Percentiles rank a stretch among this genome's conserved stretches.
phyloP scores from a whole-genome alignment of 306 rosid species.

The Medicago ruthenica region DNA sequence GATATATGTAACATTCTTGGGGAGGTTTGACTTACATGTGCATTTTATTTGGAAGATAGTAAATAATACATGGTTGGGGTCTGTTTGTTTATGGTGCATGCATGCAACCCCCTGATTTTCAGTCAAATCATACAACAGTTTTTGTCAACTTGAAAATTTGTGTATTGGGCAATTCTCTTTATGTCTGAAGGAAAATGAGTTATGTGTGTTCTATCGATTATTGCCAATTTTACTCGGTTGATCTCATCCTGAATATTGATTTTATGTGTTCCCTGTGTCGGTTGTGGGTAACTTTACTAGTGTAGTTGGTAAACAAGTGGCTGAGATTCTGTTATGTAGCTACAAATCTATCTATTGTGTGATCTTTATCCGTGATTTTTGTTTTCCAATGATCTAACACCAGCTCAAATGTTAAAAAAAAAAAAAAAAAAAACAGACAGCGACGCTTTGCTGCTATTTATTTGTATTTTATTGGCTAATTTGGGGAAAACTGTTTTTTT shows the following conservation, averaged over 20 bases:
- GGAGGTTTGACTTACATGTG: constrained; percentile 37
- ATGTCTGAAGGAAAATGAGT: constrained; percentile 19
- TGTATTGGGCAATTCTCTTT: constrained; percentile 30
- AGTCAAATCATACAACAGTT: constrained; percentile 29
- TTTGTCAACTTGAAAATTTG: constrained; percentile 26
- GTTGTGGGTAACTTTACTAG: constrained; percentile 11
- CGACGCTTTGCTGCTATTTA: no score
- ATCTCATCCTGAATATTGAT: not conserved
- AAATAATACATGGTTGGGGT: constrained; percentile 20
- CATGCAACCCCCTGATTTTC: constrained; percentile 28
- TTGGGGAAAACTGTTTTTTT: not conserved
- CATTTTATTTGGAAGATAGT: constrained; percentile 41
- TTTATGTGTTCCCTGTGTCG: constrained; percentile 11
- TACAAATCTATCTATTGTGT: not conserved
- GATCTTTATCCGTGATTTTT: constrained; percentile 28
- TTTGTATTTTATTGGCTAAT: not conserved
- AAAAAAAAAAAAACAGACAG: no score
- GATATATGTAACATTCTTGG: constrained; percentile 9
- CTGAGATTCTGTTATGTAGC: constrained; percentile 4
- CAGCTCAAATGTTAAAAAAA: not conserved
- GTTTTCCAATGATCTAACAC: constrained; percentile 12
- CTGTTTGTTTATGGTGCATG: constrained; percentile 15
- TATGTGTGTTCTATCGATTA: constrained; percentile 22
- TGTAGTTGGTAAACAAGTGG: constrained; percentile 17
- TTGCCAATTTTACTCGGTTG: constrained; percentile 5